Evolutionary conservation across 306 rosid species (phyloP), one percentile per base, ranked within the genome.

Genomic region (Carpinus fangiana): DNA sequence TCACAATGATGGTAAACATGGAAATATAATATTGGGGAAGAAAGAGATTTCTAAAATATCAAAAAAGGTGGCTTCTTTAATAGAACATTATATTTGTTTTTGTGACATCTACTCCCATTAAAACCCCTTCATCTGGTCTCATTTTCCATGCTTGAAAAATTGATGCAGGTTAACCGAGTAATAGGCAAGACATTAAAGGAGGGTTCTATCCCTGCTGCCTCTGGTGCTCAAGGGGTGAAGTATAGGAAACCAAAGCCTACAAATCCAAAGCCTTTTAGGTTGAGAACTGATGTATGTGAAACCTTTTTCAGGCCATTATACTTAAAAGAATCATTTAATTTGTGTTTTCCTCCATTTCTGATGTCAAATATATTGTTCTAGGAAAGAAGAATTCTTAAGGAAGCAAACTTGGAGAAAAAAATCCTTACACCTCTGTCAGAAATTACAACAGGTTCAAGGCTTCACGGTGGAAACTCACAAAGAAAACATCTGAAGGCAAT

Each of bases 351-450:
- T 55, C 64, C 79, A 23, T 65, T 68, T 78, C 74, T 76, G 71
- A 84, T 78, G 54, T 23, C 20, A 5, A 61, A 54, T 67, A 36
- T 77, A 56, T 28, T 78, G 70, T 41, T 87, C 80, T 78, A 95
- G 98, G 98, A 95, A 89, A 93, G 99, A 82, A 83, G 89, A 50
- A 90, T 95, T 81, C 94, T 93, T 13, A 93, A 93, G 85, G 99
- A 95, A 88, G 90, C 99, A 62, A 90, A 81, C 79, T 38, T 83
- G 85, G 97, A 89, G 89, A 93, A 88, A 82, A 91, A 86, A 45
- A 71, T 60, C 53, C 70, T 78, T 45, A 57, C 89, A 31, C 90
- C 89, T n/a, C 79, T 84, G 68, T 84, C 81, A 76, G 97, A 90
- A 76, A 83, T 86, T 68, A 52, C 81, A 17, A 48, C 67, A 62